Evolutionary conservation across 495 filamentous ascomycete species (phyloP).

Genomic region (Echria macrotheca): DNA sequence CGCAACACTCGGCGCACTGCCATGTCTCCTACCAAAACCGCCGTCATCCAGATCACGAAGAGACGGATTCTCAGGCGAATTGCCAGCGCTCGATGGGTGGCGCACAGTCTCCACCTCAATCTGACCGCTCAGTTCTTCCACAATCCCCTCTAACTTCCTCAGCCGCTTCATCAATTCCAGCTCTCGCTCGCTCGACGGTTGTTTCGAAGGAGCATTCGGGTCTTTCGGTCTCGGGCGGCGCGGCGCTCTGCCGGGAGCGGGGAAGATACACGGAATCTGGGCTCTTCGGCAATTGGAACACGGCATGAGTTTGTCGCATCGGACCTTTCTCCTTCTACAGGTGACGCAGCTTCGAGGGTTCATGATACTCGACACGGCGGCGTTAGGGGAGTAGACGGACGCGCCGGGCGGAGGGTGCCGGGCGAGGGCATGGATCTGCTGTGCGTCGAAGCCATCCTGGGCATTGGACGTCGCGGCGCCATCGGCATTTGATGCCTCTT

Average conservation of each 20-base stretch:
- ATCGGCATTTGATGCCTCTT: conserved; percentile 14
- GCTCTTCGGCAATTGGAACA: conserved; percentile 80
- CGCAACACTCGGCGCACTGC: conserved; percentile 12
- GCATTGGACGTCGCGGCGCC: conserved; percentile 9
- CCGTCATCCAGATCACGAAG: conserved; percentile 11
- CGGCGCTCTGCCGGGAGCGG: conserved; percentile 74
- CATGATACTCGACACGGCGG: conserved; percentile 34
- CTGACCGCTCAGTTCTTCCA: conserved; percentile 10
- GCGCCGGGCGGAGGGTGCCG: conserved; percentile 65
- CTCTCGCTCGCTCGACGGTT: conserved; percentile 53
- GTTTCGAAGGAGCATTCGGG: conserved; percentile 46
- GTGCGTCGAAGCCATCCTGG: conserved; percentile 45
- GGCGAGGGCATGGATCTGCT: conserved; percentile 55
- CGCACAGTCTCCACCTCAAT: conserved; percentile 26
- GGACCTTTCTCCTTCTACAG: conserved; percentile 73
- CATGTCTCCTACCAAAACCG: conserved; percentile 13
- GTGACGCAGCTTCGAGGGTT: conserved; percentile 77
- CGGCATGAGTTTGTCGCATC: conserved; percentile 78
- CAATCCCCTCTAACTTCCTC: conserved; percentile 74
- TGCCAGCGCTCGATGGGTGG: conserved; percentile 30
- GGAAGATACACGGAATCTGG: conserved; percentile 77
- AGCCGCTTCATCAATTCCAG: conserved; percentile 73
- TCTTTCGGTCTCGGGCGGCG: conserved; percentile 58
- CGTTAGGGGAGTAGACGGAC: conserved; percentile 40
- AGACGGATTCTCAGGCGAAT: conserved; percentile 33